Conservation (phyloP, 768 basidiomycete species). For the Trametes elegans region DNA sequence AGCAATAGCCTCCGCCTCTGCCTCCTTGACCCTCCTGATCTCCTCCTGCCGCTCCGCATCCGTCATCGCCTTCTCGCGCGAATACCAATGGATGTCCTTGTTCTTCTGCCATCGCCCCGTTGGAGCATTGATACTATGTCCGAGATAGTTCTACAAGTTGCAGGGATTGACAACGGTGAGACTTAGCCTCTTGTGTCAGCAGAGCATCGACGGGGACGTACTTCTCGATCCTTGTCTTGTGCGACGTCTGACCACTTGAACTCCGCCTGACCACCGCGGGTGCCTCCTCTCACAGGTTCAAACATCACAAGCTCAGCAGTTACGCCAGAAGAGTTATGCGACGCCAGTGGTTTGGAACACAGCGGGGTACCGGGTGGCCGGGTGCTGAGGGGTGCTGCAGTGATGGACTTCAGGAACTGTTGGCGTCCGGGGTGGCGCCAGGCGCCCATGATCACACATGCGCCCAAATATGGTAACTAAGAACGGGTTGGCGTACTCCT, state of each 20-base stretch:
- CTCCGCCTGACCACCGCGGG: constrained; percentile 86
- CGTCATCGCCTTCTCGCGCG: constrained; percentile 49
- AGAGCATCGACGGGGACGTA: constrained; percentile 30
- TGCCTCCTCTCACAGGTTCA: constrained; percentile 85
- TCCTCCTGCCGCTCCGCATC: constrained; percentile 64
- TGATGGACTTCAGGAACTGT: too few species aligned
- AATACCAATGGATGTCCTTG: constrained; percentile 96
- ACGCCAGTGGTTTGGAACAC: not conserved
- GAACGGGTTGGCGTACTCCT: not conserved
- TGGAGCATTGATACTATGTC: constrained; percentile 92
- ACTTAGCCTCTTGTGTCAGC: too few species aligned
- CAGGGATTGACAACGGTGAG: too few species aligned
- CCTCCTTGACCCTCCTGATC: constrained; percentile 78
- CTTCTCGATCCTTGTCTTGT: constrained; percentile 92
- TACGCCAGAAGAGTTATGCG: too few species aligned
- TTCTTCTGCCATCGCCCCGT: constrained; percentile 97
- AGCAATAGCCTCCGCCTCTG: constrained; percentile 85
- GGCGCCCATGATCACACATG: not conserved
- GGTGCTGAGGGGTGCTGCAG: too few species aligned
- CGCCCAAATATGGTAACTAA: not conserved
- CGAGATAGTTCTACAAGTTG: constrained; percentile 77
- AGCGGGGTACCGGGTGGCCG: not conserved
- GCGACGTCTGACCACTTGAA: constrained; percentile 92
- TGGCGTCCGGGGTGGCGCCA: not conserved
- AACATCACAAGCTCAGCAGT: constrained; percentile 61